Conservation (phyloP, 768 basidiomycete genomes). For the Mycena vitilis region DNA sequence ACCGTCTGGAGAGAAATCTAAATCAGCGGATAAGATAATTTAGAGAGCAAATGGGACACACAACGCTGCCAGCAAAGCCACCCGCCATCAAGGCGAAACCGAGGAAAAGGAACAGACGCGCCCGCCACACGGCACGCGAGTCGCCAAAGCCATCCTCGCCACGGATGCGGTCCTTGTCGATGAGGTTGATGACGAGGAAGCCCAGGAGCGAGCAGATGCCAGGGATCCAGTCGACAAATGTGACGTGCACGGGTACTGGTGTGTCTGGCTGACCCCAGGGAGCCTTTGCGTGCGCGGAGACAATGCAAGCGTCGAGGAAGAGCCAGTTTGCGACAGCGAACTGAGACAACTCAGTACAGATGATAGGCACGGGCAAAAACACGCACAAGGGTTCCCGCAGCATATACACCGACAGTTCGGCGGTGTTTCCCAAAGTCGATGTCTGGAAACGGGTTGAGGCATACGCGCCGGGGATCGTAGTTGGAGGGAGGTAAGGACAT, state of each 20-base stretch:
- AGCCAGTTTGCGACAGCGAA: constrained; percentile 96
- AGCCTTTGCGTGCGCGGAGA: constrained; percentile 87
- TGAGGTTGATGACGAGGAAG: constrained; percentile 91
- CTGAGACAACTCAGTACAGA: constrained; percentile 53
- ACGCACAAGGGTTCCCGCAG: constrained; percentile 92
- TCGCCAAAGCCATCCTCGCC: constrained; percentile 86
- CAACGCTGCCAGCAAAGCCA: constrained; percentile 96
- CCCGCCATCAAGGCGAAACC: constrained; percentile 99
- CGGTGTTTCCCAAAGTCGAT: constrained; percentile 80
- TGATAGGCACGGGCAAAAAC: background rate
- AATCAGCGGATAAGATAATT: background rate
- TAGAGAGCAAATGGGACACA: constrained; percentile 55
- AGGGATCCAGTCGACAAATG: constrained; percentile 97
- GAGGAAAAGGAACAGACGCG: constrained; percentile 89
- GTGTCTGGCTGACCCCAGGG: constrained; percentile 79
- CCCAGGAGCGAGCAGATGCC: constrained; percentile 94
- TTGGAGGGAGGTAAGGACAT: constrained; percentile 24
- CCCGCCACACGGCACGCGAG: constrained; percentile 89
- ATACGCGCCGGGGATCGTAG: constrained; percentile 32
- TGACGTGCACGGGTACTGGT: constrained; percentile 76
- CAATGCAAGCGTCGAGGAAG: constrained; percentile 92
- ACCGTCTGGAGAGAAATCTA: constrained; percentile 68
- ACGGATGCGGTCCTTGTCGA: constrained; percentile 91
- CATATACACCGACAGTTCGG: constrained; percentile 87
- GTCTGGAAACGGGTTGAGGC: constrained; percentile 83